Base-by-base conservation (phyloP, 208 protist species). In the Trypanosoma vivax region DNA sequence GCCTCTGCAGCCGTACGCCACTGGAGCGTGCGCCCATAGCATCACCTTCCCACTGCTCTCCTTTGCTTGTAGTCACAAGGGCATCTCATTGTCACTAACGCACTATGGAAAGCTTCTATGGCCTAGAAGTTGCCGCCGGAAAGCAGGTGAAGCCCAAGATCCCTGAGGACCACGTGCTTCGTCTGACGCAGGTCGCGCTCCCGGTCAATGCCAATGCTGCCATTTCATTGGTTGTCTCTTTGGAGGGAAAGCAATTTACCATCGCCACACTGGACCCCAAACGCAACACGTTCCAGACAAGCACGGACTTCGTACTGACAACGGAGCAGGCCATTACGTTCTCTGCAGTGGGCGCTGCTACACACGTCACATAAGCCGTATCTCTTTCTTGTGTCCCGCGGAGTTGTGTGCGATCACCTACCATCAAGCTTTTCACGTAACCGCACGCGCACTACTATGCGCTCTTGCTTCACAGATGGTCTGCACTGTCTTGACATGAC, bases 231-330 rank as follows among this genome's bases (percentile, higher is more conserved):
- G 35, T 72, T 28, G 74, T 90, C n/a, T 73, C 72, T 31, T 88
- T 84, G 60, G 76, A 93, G 54, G 86, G 82, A 33, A 93, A 90
- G 76, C 67, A 84, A 70, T 88, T 93, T 60, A 90, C 86, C n/a
- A 81, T 93, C 34, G 86, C 78, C 3, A 90, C 86, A 27, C 75
- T 93, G 41, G 81, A 93, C 65, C 82, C 86, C 54, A 83, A 85
- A 74, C 73, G 59, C 43, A 79, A 80, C 50, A 50, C 78, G 25
- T 90, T 77, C 50, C 86, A 93, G 70, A 83, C 90, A 63, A 83
- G 59, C 65, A 90, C 77, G 16, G 86, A 93, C 62, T 75, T 93
- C 46, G 79, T 93, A 24, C 82, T 93, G 55, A 90, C 74, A 19
- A 73, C 74, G 63, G 69, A 64, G n/a, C 85, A 92, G 69, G 55